phyloP scores from a whole-genome alignment of 2,329 filamentous ascomycete genomes.

The Colletotrichum eleusines region DNA sequence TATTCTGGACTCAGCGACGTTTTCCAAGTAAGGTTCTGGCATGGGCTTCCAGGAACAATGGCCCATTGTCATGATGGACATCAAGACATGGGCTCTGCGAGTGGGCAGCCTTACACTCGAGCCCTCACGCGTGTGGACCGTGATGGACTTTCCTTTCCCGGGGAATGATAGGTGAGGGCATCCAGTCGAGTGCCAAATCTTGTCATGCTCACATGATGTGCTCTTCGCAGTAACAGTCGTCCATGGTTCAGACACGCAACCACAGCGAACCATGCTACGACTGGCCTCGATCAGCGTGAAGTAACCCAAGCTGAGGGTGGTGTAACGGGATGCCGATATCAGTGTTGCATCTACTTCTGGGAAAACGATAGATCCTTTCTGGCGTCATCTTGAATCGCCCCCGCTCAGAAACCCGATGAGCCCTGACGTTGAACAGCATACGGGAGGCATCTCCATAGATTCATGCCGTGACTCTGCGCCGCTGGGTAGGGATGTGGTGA shows the following conservation, averaged over 20 bases:
- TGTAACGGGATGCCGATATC: background rate
- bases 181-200: too few species aligned
- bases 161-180: too few species aligned
- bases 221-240: too few species aligned
- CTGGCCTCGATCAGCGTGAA: background rate
- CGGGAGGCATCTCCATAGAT: background rate
- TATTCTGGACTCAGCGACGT: background rate
- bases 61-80: background rate
- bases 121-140: background rate
- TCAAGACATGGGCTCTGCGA: background rate
- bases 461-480: background rate
- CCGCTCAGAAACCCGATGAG: background rate
- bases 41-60: background rate
- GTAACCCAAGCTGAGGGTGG: background rate
- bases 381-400: background rate
- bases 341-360: background rate
- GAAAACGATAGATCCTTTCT: background rate
- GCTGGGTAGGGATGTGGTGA: background rate
- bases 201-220: too few species aligned
- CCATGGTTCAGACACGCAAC: too few species aligned
- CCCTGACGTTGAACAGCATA: background rate
- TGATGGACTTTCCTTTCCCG: background rate
- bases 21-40: background rate
- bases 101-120: too few species aligned
- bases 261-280: too few species aligned